Conservation (phyloP, 73 alveolate genomes). For the Breviolum minutum region DNA sequence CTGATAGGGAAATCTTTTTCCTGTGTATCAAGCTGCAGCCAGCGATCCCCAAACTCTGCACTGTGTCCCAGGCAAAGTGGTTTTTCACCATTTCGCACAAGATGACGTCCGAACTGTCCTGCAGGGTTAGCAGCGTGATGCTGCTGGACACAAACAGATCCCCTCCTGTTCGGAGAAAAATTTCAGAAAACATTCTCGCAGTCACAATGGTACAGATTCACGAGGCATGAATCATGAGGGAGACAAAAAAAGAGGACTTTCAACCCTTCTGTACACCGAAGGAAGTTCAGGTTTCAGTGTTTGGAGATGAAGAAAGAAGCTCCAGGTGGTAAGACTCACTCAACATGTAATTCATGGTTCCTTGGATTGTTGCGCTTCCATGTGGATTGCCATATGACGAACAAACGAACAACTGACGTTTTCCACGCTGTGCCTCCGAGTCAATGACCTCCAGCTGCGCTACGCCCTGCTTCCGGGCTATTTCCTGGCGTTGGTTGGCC, state of each 20-base stretch:
- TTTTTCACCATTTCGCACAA: not conserved
- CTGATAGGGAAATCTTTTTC: not conserved
- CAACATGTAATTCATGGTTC: too few relatives aligned
- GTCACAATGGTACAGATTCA: too few relatives aligned
- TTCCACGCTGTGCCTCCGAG: not conserved
- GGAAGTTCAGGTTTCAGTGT: too few relatives aligned
- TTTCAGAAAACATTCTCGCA: too few relatives aligned
- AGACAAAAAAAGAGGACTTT: too few relatives aligned
- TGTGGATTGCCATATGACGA: not conserved
- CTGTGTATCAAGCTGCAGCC: not conserved
- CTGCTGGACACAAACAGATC: not conserved
- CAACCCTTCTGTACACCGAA: too few relatives aligned
- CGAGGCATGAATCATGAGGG: too few relatives aligned
- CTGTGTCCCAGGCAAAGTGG: conserved; percentile 21
- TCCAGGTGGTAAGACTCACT: too few relatives aligned
- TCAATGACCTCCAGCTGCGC: conserved; percentile 43
- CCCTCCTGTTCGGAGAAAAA: too few relatives aligned
- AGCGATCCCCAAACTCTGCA: not conserved
- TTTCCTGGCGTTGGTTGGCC: not conserved
- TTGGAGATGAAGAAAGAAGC: not conserved
- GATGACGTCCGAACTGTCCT: not conserved
- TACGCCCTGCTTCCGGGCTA: conserved; percentile 47
- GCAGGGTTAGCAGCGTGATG: too few relatives aligned
- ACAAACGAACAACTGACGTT: not conserved
- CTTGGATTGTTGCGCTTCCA: too few relatives aligned